Base-by-base conservation (phyloP, 257 asterid species). In the Ilex aquifolium region DNA sequence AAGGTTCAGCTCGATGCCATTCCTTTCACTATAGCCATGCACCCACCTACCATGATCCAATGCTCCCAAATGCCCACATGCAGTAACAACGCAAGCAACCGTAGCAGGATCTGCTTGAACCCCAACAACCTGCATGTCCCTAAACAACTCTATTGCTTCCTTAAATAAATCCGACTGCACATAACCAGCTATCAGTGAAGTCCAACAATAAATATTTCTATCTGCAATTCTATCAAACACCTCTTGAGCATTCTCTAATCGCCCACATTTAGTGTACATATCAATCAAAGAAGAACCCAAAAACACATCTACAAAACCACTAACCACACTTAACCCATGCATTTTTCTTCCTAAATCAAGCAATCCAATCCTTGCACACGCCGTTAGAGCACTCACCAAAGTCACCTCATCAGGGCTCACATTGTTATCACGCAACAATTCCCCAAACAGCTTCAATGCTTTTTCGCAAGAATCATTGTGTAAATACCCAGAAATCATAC, bases 121-220 rank as follows among this genome's bases (percentile, higher is more conserved):
- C 31, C 71, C 71, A 58, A 13, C 59, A 44, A 59, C 13, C 39
- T 29, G 65, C 65, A 66, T 66, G 31, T 32, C 65, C 52, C 65
- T 48, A 7, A 66, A 66, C 55, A 66, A 58, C 8, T 57, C 42
- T 32, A 66, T 32, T 27, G 71, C 65, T 39, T 66, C 71, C 64
- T 66, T 58, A 49, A 10, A 66, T 54, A 59, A 56, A 49, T 66
- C 59, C 29, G 31, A 66, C 10, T 52, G 62, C 4, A 59, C 61
- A 66, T 58, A 66, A 46, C 71, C 71, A 21, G 65, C 65, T 46
- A 66, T 57, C 57, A 66, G 32, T 31, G 71, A 66, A 49, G 71
- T 66, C 71, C 71, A 66, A 59, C 42, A 57, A 7, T 57, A 58
- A 8, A n/a, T 15, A 58, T 66, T 66, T 36, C 32, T 66, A 30